Percentiles rank a stretch among this genome's conserved stretches.
Evolutionary conservation across 495 filamentous ascomycete species (phyloP).

Genomic region (Neurospora sp.): DNA sequence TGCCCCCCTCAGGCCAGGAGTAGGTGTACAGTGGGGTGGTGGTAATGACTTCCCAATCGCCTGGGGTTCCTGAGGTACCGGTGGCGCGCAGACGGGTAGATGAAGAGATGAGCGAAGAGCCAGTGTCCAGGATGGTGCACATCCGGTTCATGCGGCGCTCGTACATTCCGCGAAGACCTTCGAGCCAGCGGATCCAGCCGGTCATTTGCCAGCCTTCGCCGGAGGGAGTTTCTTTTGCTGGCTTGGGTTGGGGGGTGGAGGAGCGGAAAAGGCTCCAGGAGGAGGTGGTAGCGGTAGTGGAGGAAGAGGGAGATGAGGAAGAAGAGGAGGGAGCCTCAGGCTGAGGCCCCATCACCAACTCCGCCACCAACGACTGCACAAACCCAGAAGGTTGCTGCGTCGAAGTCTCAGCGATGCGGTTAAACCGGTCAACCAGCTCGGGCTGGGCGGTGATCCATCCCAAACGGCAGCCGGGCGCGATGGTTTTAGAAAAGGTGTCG

Average conservation of each 20-base stretch:
- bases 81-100: slow-evolving; percentile 22
- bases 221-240: not conserved
- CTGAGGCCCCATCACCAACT: slow-evolving; percentile 64
- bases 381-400: slow-evolving; percentile 85
- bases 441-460: slow-evolving; percentile 84
- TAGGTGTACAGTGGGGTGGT: slow-evolving; percentile 65
- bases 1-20: slow-evolving; percentile 72
- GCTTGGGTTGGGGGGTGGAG: not conserved
- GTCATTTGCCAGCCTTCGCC: slow-evolving; percentile 60
- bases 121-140: slow-evolving; percentile 57
- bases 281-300: slow-evolving; percentile 16
- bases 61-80: slow-evolving; percentile 1
- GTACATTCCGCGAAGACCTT: slow-evolving; percentile 69
- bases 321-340: slow-evolving; percentile 25
- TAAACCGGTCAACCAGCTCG: slow-evolving; percentile 59
- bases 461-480: slow-evolving; percentile 67
- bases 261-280: not conserved
- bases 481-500: slow-evolving; percentile 77
- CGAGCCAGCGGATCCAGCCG: slow-evolving; percentile 86
- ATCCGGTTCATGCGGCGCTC: slow-evolving; percentile 72
- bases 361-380: slow-evolving; percentile 69
- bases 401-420: slow-evolving; percentile 56
- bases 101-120: slow-evolving; percentile 48
- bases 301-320: slow-evolving; percentile 9
- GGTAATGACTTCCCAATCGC: slow-evolving; percentile 60